Percentiles rank a stretch among this genome's conserved stretches.
Evolutionary conservation across 331 rosid genomes (phyloP).

Genomic region (Spiraea crenata): DNA sequence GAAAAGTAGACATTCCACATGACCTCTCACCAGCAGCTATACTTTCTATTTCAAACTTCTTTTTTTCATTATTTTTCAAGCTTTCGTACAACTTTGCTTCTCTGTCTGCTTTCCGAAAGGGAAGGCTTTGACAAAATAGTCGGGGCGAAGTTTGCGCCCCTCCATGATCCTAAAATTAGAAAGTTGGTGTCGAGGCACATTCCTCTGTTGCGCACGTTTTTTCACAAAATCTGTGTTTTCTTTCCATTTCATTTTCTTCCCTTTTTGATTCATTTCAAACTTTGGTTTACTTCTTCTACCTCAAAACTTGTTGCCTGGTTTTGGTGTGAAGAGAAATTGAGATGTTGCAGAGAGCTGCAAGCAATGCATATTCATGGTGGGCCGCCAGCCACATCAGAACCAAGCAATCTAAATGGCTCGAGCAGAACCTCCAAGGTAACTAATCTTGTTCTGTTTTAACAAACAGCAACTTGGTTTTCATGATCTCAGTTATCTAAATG

Average conservation of each 20-base stretch:
- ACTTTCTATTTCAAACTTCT: neutral
- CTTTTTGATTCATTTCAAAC: conserved; percentile 1
- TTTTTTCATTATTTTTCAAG: too few relatives aligned
- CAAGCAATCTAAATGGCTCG: conserved; percentile 99
- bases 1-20: neutral
- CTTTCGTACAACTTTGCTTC: neutral
- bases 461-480: neutral
- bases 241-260: neutral
- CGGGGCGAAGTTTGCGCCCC: conserved; percentile 71
- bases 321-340: conserved; percentile 11
- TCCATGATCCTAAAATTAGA: conserved; percentile 69
- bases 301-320: conserved; percentile 6
- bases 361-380: conserved; percentile 99
- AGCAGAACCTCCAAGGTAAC: conserved; percentile 86
- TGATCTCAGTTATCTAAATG: neutral
- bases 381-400: conserved; percentile 99
- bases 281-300: neutral
- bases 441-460: neutral
- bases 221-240: conserved; percentile 17
- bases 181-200: conserved; percentile 30
- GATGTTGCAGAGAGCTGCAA: conserved; percentile 99
- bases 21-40: neutral
- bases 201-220: conserved; percentile 32
- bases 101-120: neutral
- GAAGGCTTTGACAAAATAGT: conserved; percentile 37